A percentile compares a stretch with the other conserved stretches of the same genome.
phyloP scores from a whole-genome alignment of 306 rosid genomes.

The Begonia masoniana region DNA sequence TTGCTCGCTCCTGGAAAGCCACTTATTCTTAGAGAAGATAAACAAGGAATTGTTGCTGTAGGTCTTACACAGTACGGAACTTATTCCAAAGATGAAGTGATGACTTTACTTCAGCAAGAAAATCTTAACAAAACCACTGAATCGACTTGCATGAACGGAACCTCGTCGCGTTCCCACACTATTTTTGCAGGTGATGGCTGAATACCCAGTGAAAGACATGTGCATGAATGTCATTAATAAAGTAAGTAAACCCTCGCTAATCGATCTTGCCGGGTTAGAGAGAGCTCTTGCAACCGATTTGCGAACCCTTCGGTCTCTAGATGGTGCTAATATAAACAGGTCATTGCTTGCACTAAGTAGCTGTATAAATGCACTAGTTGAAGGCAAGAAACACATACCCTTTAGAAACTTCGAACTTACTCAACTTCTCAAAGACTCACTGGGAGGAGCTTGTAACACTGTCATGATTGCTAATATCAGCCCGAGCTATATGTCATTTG shows the following conservation, averaged over 20 bases:
- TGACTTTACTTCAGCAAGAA: slow-evolving; percentile 93
- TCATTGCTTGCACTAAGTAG: too few species aligned
- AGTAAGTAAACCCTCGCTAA: slow-evolving; percentile 80
- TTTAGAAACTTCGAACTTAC: too few species aligned
- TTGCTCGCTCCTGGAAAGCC: slow-evolving; percentile 93
- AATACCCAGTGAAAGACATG: slow-evolving; percentile 71
- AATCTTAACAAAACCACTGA: slow-evolving; percentile 87
- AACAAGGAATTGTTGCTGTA: slow-evolving; percentile 92
- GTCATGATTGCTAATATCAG: too few species aligned
- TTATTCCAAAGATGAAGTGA: slow-evolving; percentile 89
- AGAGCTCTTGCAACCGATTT: slow-evolving; percentile 96
- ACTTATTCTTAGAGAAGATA: slow-evolving; percentile 88
- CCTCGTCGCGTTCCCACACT: slow-evolving; percentile 97
- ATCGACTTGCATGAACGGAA: slow-evolving; percentile 87
- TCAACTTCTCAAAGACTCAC: too few species aligned
- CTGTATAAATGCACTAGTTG: too few species aligned
- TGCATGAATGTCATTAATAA: slow-evolving; percentile 53
- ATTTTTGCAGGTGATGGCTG: slow-evolving; percentile 69
- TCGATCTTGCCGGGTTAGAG: slow-evolving; percentile 98
- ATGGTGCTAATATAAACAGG: too few species aligned
- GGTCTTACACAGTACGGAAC: slow-evolving; percentile 94
- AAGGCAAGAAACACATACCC: too few species aligned
- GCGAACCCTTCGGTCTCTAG: slow-evolving; percentile 78
- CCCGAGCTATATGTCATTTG: too few species aligned
- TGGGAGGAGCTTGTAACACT: too few species aligned